A percentile compares a stretch with the other conserved stretches of the same genome.
phyloP scores from a whole-genome alignment of 2,329 filamentous ascomycete species.

The Reticulascus tulasneorum region DNA sequence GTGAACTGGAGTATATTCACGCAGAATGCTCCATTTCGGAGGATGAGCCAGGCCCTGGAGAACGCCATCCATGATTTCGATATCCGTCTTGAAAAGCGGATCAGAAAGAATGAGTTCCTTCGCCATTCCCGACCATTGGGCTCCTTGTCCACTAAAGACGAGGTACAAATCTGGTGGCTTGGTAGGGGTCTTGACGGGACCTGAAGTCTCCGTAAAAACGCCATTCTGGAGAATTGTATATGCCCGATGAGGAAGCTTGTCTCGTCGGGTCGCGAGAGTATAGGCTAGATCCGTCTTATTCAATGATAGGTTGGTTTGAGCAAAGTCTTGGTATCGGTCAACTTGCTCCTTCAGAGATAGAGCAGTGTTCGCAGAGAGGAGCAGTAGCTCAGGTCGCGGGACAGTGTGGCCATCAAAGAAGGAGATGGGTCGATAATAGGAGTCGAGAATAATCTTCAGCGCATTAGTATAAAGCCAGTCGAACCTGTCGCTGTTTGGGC shows the following conservation, averaged over 20 bases:
- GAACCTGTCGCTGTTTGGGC: constrained; percentile 26
- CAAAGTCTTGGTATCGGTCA: background rate
- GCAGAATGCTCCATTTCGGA: constrained; percentile 2
- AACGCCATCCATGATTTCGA: constrained; percentile 11
- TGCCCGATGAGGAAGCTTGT: constrained; percentile 11
- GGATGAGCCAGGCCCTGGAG: constrained; percentile 1
- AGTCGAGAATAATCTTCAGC: too few species aligned
- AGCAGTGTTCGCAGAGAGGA: constrained; percentile 6
- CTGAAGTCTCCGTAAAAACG: background rate
- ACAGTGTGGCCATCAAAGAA: constrained; percentile 5
- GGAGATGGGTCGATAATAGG: constrained; percentile 1
- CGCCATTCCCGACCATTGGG: constrained; percentile 39
- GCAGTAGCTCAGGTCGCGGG: constrained; percentile 3
- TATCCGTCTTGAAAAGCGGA: constrained; percentile 4
- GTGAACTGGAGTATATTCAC: background rate
- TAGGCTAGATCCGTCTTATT: constrained; percentile 12
- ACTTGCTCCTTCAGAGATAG: background rate
- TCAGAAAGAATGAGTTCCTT: constrained; percentile 20
- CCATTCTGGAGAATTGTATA: constrained; percentile 11
- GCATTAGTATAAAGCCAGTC: too few species aligned
- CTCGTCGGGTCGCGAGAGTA: constrained; percentile 14
- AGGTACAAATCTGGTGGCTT: constrained; percentile 16
- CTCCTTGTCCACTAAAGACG: constrained; percentile 41
- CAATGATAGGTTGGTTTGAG: background rate
- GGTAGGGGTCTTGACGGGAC: constrained; percentile 17